Base-by-base conservation (phyloP, 106 monocot species). In the Apostasia shenzhenica region DNA sequence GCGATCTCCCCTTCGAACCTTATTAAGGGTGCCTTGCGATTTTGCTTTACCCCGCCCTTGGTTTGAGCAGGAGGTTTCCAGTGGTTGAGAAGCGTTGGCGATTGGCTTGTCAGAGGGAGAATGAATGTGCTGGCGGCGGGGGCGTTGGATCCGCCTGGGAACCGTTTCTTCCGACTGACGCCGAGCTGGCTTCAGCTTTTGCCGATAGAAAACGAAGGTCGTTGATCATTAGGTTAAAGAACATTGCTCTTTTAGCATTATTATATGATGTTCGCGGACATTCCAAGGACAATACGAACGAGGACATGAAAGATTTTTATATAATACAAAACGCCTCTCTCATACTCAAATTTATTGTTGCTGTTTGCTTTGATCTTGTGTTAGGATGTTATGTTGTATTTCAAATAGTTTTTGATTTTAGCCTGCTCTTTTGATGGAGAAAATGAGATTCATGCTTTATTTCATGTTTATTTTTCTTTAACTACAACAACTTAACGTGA, bases 51-150 rank as follows among this genome's bases (percentile, higher is more conserved):
- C 6, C 3, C 8, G 62, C 7, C 38, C 14, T 59, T 59, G 46
- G 46, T 11, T 38, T 14, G n/a, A 62, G 6, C 73, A 91, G 95
- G 91, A 82, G 84, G 57, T 95, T 95, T 61, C 86, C 95, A 2
- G 84, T 85, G 26, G 91, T 95, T 67, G 95, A 95, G 89, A 95
- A 80, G 77, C 81, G 84, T 66, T 95, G 95, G 95, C 81, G 84
- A 8, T 2, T 63, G 45, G 88, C 91, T 45, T 89, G 91, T 48
- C 72, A 80, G 81, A 76, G 57, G 44, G 83, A 83, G 61, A 77
- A 63, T 3, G 76, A 71, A 45, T 11, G 8, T 10, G 55, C 63
- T 8, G 60, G 2, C 49, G 48, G 13, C 3, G 57, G 48, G 38
- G 45, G 59, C 3, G 66, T 11, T 12, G 43, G 56, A 9, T 26